Evolutionary conservation across 2,329 filamentous ascomycete species (phyloP), one percentile per base, ranked within the genome.

Genomic region (Colletotrichum sublineola): DNA sequence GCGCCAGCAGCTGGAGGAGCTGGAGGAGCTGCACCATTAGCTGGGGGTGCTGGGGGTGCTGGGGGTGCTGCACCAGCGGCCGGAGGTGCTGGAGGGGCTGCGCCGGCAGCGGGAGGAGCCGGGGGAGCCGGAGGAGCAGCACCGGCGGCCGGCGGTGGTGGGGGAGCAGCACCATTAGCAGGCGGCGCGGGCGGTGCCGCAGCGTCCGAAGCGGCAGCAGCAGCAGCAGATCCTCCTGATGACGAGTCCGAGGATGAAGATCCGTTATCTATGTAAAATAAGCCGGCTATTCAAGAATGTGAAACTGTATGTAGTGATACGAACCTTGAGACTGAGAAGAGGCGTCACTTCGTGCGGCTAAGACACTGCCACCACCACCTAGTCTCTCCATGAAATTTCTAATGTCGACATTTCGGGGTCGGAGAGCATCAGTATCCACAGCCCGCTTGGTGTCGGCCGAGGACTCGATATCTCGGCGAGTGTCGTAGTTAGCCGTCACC

Each of bases 331-430:
- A 40, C 9, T 29, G 64, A 18, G 29, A n/a, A 2, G 29, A 29
- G n/a, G 29, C 36, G 9, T n/a, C 46, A 20, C 66, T 18, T n/a
- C 55, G 46, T 2, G 60, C 69, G 14, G 69, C 60, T 15, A 72
- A 48, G 12, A 65, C 60, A 15, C 48, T 64, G 24, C n/a, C 40
- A 5, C 63, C 46, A n/a, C 69, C 55, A 18, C 69, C 67, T 53
- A 65, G 24, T 33, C 53, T 69, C 24, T 72, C 53, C 11, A 72
- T 55, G 3, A 69, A 42, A 66, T 72, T 68, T 50, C 69, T 53
- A 6, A 61, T 24, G 1, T 65, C 48, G 29, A 72, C 44, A 15
- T 24, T 55, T 29, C 66, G 44, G 6, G 36, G 15, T 29, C 44
- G 63, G 8, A 53, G 18, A 14, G 66, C 64, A 20, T 7, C 60